A percentile compares a stretch with the other conserved stretches of the same genome.
Evolutionary conservation across 352 stramenopile genomes (phyloP).

Genomic region (Globisporangium camurandrum): DNA sequence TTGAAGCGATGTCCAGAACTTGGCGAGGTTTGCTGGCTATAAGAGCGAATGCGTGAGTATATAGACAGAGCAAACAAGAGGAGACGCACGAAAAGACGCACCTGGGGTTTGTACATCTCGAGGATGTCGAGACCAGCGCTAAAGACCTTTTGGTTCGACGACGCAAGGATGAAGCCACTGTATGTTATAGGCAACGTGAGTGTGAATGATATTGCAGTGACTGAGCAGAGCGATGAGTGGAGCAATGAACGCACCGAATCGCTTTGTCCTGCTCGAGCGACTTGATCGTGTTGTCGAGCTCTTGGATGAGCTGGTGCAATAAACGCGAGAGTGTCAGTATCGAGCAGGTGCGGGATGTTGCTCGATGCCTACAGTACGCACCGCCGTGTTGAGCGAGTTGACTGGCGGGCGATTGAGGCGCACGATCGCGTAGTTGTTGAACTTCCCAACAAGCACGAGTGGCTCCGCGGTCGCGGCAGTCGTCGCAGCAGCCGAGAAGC

Average conservation of each 20-base stretch:
- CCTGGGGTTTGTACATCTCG: slow-evolving; percentile 88
- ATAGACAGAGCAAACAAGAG: not conserved
- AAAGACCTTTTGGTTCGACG: slow-evolving; percentile 81
- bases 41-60: not conserved
- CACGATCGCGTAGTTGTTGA: slow-evolving; percentile 69
- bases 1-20: slow-evolving; percentile 91
- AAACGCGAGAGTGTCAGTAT: not conserved
- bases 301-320: slow-evolving; percentile 44
- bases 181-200: too few species aligned
- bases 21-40: slow-evolving; percentile 46
- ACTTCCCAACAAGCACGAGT: slow-evolving; percentile 66
- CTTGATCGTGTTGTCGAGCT: slow-evolving; percentile 63
- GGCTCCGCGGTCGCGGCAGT: slow-evolving; percentile 23
- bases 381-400: slow-evolving; percentile 75
- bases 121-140: slow-evolving; percentile 89
- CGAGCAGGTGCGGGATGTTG: not conserved
- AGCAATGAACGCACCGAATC: slow-evolving; percentile 31
- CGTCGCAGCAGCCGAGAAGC: slow-evolving; percentile 21
- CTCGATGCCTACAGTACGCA: slow-evolving; percentile 9
- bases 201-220: too few species aligned
- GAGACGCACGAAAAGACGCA: slow-evolving; percentile 11
- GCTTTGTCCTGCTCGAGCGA: slow-evolving; percentile 68
- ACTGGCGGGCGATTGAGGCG: slow-evolving; percentile 72
- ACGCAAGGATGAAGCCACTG: slow-evolving; percentile 76
- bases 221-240: not conserved